Percentiles rank a stretch among this genome's conserved stretches.
These are phyloP conservation scores for Fomitopsis schrenkii DNA, from an alignment of 1,284 basidiomycete genomes.

Conservation along the genomic window DNA sequence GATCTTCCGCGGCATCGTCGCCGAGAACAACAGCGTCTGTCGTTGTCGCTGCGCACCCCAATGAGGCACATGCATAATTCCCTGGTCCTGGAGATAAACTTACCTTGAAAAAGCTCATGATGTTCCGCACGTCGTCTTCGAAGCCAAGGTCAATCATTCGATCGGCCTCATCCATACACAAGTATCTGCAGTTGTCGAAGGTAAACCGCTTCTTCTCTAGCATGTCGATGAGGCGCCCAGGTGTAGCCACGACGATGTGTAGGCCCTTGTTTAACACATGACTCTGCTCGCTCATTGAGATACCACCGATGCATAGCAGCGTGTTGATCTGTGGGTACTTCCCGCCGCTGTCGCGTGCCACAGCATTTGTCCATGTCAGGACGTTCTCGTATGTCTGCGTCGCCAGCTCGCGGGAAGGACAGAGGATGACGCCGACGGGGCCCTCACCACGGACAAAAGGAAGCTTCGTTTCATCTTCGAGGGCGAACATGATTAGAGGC, in stretches of 20 bases:
- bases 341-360: slow-evolving; percentile 62
- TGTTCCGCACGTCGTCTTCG: slow-evolving; percentile 96
- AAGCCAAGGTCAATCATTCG: slow-evolving; percentile 99
- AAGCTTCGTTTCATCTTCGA: slow-evolving; percentile 90
- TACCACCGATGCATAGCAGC: slow-evolving; percentile 94
- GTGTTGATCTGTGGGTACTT: slow-evolving; percentile 84
- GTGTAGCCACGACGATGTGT: slow-evolving; percentile 96
- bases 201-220: slow-evolving; percentile 91
- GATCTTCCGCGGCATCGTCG: slow-evolving; percentile 98
- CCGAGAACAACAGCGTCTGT: slow-evolving; percentile 96
- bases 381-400: slow-evolving; percentile 97
- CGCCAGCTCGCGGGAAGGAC: slow-evolving; percentile 92
- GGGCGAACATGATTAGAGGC: slow-evolving; percentile 91
- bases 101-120: slow-evolving; percentile 98
- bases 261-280: slow-evolving; percentile 88
- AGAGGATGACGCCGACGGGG: slow-evolving; percentile 92
- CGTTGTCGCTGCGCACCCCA: slow-evolving; percentile 72
- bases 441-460: slow-evolving; percentile 93
- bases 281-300: slow-evolving; percentile 95
- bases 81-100: slow-evolving; percentile 11
- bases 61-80: slow-evolving; percentile 10
- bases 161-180: slow-evolving; percentile 99
- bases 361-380: slow-evolving; percentile 77
- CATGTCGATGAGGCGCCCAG: slow-evolving; percentile 95
- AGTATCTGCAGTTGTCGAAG: slow-evolving; percentile 88